A percentile compares a stretch with the other conserved stretches of the same genome.
Conservation (phyloP, 441 rosid genomes). For the Gossypium aridum region DNA sequence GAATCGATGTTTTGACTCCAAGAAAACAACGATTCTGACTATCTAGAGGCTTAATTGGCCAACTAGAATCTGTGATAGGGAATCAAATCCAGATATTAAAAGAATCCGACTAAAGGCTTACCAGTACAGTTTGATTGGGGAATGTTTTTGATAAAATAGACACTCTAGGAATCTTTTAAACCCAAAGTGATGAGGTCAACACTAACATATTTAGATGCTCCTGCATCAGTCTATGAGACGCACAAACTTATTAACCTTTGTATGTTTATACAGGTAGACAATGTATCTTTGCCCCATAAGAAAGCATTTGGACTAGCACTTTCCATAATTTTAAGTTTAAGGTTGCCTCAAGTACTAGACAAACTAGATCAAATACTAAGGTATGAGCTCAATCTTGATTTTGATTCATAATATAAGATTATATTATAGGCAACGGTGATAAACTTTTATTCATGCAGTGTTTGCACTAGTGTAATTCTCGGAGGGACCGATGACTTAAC, state of each 20-base stretch:
- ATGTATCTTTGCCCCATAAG: slow-evolving; percentile 59
- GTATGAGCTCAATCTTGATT: slow-evolving; percentile 29
- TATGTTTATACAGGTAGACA: slow-evolving; percentile 61
- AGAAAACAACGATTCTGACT: no score
- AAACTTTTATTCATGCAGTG: slow-evolving; percentile 33
- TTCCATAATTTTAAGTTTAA: slow-evolving; percentile 74
- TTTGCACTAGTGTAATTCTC: slow-evolving; percentile 84
- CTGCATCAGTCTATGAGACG: no score
- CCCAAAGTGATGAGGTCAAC: neutral
- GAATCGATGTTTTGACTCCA: neutral
- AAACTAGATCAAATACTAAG: slow-evolving; percentile 90
- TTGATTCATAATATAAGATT: neutral
- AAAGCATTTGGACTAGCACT: slow-evolving; percentile 83
- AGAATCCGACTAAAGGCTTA: no score
- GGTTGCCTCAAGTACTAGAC: slow-evolving; percentile 92
- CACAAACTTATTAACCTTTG: slow-evolving; percentile 6
- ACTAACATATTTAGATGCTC: no score
- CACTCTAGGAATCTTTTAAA: no score
- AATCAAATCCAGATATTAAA: no score
- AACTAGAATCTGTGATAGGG: no score
- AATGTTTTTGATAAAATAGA: no score
- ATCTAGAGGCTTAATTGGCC: no score
- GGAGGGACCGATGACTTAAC: slow-evolving; percentile 61
- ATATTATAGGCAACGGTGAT: slow-evolving; percentile 9
- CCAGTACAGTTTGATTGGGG: no score